Conservation (phyloP, 129 eudicot species). For the Oenanthe sinensis region DNA sequence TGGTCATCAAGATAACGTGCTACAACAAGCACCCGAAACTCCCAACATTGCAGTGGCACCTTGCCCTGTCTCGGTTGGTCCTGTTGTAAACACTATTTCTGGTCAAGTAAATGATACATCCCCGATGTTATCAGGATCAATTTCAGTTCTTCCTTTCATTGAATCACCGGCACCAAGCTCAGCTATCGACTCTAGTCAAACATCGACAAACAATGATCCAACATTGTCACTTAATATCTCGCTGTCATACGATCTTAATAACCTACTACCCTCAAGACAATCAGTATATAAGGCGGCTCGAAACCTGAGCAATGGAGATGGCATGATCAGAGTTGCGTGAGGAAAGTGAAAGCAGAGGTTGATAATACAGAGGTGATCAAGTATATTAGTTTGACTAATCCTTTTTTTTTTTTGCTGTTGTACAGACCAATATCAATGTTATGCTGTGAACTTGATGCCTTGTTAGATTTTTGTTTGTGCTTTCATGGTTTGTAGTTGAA, state of each 20-base stretch:
- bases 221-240: constrained; percentile 48
- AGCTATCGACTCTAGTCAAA: constrained; percentile 24
- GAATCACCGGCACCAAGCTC: constrained; percentile 16
- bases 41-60: constrained; percentile 33
- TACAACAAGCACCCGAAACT: constrained; percentile 23
- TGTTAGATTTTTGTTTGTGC: constrained; percentile 21
- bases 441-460: constrained; percentile 5
- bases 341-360: background rate
- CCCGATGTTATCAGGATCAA: constrained; percentile 17
- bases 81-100: constrained; percentile 18
- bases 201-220: constrained; percentile 23
- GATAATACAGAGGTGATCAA: background rate
- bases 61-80: constrained; percentile 24
- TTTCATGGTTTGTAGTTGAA: constrained; percentile 9
- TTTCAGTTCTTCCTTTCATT: constrained; percentile 15
- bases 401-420: constrained; percentile 19
- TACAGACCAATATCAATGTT: constrained; percentile 35
- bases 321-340: constrained; percentile 54
- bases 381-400: constrained; percentile 24
- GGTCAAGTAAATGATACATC: constrained; percentile 20
- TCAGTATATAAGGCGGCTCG: constrained; percentile 25
- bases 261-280: constrained; percentile 23
- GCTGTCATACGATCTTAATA: constrained; percentile 25
- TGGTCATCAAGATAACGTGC: constrained; percentile 19
- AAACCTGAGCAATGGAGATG: constrained; percentile 45